Evolutionary conservation across 164 flowering plant species (phyloP).

Genomic region (Vitis cinerea): DNA sequence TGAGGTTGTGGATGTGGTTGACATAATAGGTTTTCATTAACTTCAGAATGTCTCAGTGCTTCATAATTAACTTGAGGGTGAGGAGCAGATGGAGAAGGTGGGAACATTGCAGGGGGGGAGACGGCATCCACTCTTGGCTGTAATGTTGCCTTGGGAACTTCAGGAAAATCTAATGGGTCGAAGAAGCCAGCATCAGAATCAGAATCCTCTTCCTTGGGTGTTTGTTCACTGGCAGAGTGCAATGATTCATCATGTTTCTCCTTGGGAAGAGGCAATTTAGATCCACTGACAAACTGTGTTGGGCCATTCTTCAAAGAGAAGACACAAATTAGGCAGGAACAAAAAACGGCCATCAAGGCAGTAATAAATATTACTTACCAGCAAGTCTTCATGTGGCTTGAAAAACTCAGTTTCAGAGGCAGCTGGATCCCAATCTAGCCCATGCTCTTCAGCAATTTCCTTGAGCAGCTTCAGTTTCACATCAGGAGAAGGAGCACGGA

Average conservation of each 20-base stretch:
- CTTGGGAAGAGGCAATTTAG: slow-evolving; percentile 68
- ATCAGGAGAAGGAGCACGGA: slow-evolving; percentile 88
- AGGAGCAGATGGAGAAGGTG: slow-evolving; percentile 24
- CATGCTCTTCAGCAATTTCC: slow-evolving; percentile 94
- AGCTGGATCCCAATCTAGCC: slow-evolving; percentile 87
- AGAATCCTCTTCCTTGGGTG: slow-evolving; percentile 24
- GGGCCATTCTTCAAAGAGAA: slow-evolving; percentile 70
- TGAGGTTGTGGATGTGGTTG: slow-evolving; percentile 25
- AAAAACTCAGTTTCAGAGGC: slow-evolving; percentile 71
- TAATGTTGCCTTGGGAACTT: slow-evolving; percentile 65
- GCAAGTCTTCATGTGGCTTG: slow-evolving; percentile 82
- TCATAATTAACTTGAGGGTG: slow-evolving; percentile 30
- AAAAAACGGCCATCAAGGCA: no score
- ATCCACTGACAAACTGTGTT: slow-evolving; percentile 62
- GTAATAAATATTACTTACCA: slow-evolving; percentile 41
- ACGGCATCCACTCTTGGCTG: slow-evolving; percentile 28
- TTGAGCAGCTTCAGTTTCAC: slow-evolving; percentile 76
- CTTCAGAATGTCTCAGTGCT: slow-evolving; percentile 17
- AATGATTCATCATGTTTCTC: slow-evolving; percentile 65
- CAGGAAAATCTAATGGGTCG: slow-evolving; percentile 73
- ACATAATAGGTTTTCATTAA: slow-evolving; percentile 12
- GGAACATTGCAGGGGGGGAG: slow-evolving; percentile 30
- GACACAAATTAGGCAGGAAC: slow-evolving; percentile 6
- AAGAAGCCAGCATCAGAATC: slow-evolving; percentile 54
- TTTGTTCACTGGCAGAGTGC: slow-evolving; percentile 29